Conservation (phyloP, 2,329 filamentous ascomycete species). For the Lecanoromycetidae sp. region DNA sequence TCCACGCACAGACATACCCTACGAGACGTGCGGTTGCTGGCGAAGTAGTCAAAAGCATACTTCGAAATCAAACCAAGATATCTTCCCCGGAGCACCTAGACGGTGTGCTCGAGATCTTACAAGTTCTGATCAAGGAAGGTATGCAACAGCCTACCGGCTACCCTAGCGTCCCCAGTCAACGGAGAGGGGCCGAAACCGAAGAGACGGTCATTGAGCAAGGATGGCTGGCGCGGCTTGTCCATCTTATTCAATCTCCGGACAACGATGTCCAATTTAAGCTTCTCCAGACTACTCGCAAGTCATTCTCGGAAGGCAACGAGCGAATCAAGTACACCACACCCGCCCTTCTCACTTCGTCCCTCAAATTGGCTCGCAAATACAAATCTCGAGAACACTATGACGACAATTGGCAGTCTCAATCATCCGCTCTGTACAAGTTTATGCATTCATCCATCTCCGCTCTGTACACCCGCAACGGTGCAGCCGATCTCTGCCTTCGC, state of each 20-base stretch:
- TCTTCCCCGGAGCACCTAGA: slow-evolving; percentile 68
- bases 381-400: slow-evolving; percentile 83
- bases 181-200: slow-evolving; percentile 74
- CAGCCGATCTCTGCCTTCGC: slow-evolving; percentile 76
- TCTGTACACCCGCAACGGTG: slow-evolving; percentile 72
- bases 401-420: slow-evolving; percentile 60
- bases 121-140: slow-evolving; percentile 87
- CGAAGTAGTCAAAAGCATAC: slow-evolving; percentile 70
- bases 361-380: slow-evolving; percentile 79
- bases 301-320: slow-evolving; percentile 84
- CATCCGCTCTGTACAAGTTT: slow-evolving; percentile 84
- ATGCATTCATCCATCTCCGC: slow-evolving; percentile 79
- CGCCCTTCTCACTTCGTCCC: slow-evolving; percentile 74
- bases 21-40: slow-evolving; percentile 83
- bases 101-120: slow-evolving; percentile 75
- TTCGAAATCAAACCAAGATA: slow-evolving; percentile 71
- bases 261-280: slow-evolving; percentile 94
- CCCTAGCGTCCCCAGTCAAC: slow-evolving; percentile 60
- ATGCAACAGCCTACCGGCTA: slow-evolving; percentile 75
- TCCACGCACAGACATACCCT: slow-evolving; percentile 84
- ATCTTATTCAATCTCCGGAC: slow-evolving; percentile 68
- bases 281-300: slow-evolving; percentile 74
- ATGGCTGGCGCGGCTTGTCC: slow-evolving; percentile 85
- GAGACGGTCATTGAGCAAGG: slow-evolving; percentile 98
- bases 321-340: slow-evolving; percentile 92